These are phyloP conservation scores for Nakazawaea pomicola DNA, from an alignment of 805 yeast genomes.

Conservation along the genomic window DNA sequence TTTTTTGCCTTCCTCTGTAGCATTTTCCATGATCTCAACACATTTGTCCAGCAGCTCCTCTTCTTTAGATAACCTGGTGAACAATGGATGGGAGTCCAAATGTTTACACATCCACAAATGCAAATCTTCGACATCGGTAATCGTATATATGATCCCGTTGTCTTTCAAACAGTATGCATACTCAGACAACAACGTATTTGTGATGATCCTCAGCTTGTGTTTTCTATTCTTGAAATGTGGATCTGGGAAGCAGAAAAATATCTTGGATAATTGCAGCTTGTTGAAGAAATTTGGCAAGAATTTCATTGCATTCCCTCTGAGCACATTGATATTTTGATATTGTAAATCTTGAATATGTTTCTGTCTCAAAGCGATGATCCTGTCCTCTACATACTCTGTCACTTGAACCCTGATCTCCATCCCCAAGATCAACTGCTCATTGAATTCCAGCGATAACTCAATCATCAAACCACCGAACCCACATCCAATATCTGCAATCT, in stretches of 20 bases:
- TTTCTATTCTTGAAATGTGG: slow-evolving; percentile 97
- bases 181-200: slow-evolving; percentile 83
- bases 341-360: slow-evolving; percentile 28
- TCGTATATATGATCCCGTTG: slow-evolving; percentile 88
- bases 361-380: slow-evolving; percentile 82
- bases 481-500: slow-evolving; percentile 95
- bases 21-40: slow-evolving; percentile 79
- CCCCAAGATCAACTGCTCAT: slow-evolving; percentile 74
- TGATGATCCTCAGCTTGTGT: slow-evolving; percentile 94
- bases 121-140: slow-evolving; percentile 90
- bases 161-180: slow-evolving; percentile 86
- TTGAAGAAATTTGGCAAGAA: slow-evolving; percentile 90
- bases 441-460: slow-evolving; percentile 72
- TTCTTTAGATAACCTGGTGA: slow-evolving; percentile 70
- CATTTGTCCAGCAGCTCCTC: slow-evolving; percentile 81
- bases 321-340: slow-evolving; percentile 82
- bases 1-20: slow-evolving; percentile 98
- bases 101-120: slow-evolving; percentile 97
- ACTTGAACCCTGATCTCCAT: slow-evolving; percentile 99
- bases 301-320: slow-evolving; percentile 97
- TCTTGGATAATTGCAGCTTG: slow-evolving; percentile 77
- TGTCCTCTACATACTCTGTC: slow-evolving; percentile 92
- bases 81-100: slow-evolving; percentile 84
- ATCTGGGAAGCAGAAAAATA: slow-evolving; percentile 99
- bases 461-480: slow-evolving; percentile 93